Percentiles rank a stretch among this genome's conserved stretches.
Evolutionary conservation across 495 filamentous ascomycete species (phyloP).

Genomic region (Neurospora sp.): DNA sequence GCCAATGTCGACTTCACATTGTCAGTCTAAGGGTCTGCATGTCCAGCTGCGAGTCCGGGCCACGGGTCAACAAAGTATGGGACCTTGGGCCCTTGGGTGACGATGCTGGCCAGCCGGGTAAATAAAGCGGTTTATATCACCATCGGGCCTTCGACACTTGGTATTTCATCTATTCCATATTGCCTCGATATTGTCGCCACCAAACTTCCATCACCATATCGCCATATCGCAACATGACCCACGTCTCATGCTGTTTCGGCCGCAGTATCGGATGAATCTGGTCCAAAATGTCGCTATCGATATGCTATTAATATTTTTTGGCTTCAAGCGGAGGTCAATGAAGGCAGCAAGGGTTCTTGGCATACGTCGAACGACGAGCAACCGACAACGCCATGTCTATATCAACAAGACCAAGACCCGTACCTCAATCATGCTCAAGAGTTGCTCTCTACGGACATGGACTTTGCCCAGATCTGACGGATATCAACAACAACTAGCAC

Average conservation of each 20-base stretch:
- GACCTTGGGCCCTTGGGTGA: neutral
- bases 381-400: constrained; percentile 5
- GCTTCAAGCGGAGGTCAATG: neutral
- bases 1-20: neutral
- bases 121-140: constrained; percentile 24
- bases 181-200: constrained; percentile 26
- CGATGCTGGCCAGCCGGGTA: constrained; percentile 15
- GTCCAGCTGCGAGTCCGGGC: neutral
- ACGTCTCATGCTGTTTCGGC: constrained; percentile 6
- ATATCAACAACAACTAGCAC: neutral
- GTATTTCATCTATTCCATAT: constrained; percentile 29
- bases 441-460: constrained; percentile 4
- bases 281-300: constrained; percentile 1
- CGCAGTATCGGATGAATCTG: constrained; percentile 4
- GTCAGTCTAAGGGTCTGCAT: neutral
- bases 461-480: constrained; percentile 6
- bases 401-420: constrained; percentile 11
- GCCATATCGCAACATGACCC: constrained; percentile 5
- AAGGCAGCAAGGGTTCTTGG: neutral
- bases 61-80: neutral
- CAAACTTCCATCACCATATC: constrained; percentile 9
- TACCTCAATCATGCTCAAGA: neutral
- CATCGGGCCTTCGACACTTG: constrained; percentile 12
- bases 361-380: neutral
- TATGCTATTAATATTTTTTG: constrained; percentile 20